phyloP scores from a whole-genome alignment of 2,329 filamentous ascomycete genomes.

The Sphaerulina vaccinii region DNA sequence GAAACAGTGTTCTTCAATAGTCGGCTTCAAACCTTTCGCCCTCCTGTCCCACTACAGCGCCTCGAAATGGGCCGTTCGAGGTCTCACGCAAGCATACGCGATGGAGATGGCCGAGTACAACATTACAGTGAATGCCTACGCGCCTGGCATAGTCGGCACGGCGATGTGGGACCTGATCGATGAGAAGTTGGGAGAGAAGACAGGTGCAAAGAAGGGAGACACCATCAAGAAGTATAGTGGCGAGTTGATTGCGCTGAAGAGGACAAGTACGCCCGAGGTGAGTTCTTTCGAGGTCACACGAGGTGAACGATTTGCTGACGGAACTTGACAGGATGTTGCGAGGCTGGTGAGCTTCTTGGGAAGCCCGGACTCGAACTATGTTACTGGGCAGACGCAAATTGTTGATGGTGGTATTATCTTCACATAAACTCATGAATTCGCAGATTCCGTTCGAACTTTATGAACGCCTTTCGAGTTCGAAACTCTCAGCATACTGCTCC shows the following conservation, averaged over 20 bases:
- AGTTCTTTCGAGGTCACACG: no score
- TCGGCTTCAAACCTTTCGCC: constrained; percentile 60
- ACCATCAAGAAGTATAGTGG: constrained; percentile 54
- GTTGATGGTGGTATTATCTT: constrained; percentile 44
- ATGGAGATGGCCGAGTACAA: constrained; percentile 64
- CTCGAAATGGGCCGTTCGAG: constrained; percentile 66
- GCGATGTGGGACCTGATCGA: constrained; percentile 70
- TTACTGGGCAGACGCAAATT: constrained; percentile 65
- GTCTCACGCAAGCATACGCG: constrained; percentile 64
- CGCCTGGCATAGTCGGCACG: constrained; percentile 66
- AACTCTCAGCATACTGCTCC: no score
- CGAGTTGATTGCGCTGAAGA: constrained; percentile 56
- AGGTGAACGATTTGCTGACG: no score
- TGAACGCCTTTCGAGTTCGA: no score
- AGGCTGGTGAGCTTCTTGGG: constrained; percentile 63
- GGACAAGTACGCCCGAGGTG: constrained; percentile 57
- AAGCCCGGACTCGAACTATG: constrained; percentile 59
- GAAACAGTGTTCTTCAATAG: constrained; percentile 45
- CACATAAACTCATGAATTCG: no score
- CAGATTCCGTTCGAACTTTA: no score
- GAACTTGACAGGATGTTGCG: constrained; percentile 53
- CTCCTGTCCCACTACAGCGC: constrained; percentile 63
- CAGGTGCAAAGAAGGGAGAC: constrained; percentile 47
- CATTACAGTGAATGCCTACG: constrained; percentile 67
- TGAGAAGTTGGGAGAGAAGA: constrained; percentile 55